These are phyloP conservation scores for Sporobolomyces pararoseus DNA, from an alignment of 768 basidiomycete genomes.

Conservation along the genomic window DNA sequence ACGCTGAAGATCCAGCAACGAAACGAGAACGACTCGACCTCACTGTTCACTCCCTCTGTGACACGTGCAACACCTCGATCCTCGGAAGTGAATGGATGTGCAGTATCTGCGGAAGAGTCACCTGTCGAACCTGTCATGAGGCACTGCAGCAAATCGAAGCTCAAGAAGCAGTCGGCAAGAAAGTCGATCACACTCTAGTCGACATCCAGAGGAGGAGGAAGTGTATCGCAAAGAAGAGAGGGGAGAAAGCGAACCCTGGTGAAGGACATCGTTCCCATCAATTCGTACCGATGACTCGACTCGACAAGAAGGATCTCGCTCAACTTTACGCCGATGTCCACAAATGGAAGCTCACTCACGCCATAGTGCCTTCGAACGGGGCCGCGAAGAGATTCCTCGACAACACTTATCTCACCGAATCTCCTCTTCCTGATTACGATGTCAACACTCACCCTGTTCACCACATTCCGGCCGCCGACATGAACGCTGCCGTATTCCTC, in stretches of 20 bases:
- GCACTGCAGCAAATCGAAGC: slow-evolving; percentile 5
- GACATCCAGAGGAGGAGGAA: slow-evolving; percentile 32
- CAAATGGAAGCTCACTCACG: slow-evolving; percentile 7
- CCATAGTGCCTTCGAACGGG: slow-evolving; percentile 4
- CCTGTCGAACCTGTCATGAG: slow-evolving; percentile 23
- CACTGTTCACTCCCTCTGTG: slow-evolving; percentile 17
- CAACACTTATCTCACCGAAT: background rate
- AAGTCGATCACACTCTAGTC: background rate
- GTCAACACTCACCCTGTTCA: slow-evolving; percentile 10
- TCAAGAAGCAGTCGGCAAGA: background rate
- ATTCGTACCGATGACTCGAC: slow-evolving; percentile 21
- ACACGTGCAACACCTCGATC: slow-evolving; percentile 26
- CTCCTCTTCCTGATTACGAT: slow-evolving; percentile 22
- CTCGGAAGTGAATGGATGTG: slow-evolving; percentile 29
- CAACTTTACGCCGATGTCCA: background rate
- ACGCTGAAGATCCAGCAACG: background rate
- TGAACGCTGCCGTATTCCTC: slow-evolving; percentile 31
- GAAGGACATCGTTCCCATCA: background rate
- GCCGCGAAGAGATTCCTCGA: slow-evolving; percentile 18
- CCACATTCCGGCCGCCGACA: background rate
- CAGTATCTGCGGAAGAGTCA: slow-evolving; percentile 27
- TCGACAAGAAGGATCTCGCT: slow-evolving; percentile 15
- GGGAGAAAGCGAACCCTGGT: background rate
- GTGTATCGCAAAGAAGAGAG: slow-evolving; percentile 36
- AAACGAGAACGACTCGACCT: slow-evolving; percentile 19